Base-by-base conservation (phyloP, 2,329 filamentous ascomycete species). In the Colletotrichum karsti region DNA sequence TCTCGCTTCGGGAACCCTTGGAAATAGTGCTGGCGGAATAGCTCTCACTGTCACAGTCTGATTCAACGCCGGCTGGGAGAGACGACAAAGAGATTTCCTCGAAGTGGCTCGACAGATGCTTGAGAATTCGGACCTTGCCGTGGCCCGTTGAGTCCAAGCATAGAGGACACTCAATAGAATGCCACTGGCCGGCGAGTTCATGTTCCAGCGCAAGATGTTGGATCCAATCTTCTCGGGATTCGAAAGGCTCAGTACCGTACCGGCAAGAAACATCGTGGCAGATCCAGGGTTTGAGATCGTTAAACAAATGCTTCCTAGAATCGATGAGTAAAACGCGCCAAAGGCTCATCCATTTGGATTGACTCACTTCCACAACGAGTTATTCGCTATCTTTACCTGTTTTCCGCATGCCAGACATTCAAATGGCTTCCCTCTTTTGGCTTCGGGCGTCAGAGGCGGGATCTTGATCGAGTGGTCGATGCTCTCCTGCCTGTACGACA, bases 31-130 rank as follows among this genome's bases (percentile, higher is more conserved):
- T n/a, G n/a, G n/a, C n/a, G n/a, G n/a, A n/a, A n/a, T n/a, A n/a
- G n/a, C n/a, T n/a, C n/a, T n/a, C n/a, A n/a, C n/a, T n/a, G n/a
- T n/a, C n/a, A n/a, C n/a, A n/a, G n/a, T n/a, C n/a, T n/a, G n/a
- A n/a, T n/a, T n/a, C n/a, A n/a, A 41, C 37, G 10, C 20, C 86
- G 3, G 85, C 87, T 80, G 72, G 76, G 24, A 78, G 85, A 18
- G 60, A 51, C 5, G 50, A 51, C 2, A 63, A 41, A 26, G 60
- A 63, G 4, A 63, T 57, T 30, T 63, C 60, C 28, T 63, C 60
- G 4, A 63, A 22, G 12, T 63, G 60, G 15, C n/a, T n/a, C 5
- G 41, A n/a, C 4, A 63, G 13, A 20, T 63, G 60, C 7, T 26
- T 37, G n/a, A 63, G 10, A 9, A 63, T 48, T 18, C 13, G 15